phyloP scores from a whole-genome alignment of 1,284 basidiomycete genomes.

The Heterobasidion irregulare region DNA sequence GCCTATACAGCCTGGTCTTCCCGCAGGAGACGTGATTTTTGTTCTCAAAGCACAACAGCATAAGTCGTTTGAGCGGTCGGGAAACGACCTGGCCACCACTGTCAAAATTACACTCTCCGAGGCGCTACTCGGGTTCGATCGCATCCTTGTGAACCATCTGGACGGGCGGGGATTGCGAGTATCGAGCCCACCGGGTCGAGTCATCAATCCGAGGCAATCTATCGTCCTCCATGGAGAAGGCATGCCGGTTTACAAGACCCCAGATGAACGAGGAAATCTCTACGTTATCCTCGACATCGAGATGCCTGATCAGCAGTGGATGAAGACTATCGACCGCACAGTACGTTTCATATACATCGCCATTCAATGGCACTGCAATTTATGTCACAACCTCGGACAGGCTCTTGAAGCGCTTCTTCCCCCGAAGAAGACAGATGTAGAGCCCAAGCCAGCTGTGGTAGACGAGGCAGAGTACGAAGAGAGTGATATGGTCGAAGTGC shows the following conservation, averaged over 20 bases:
- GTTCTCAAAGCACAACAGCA: conserved; percentile 65
- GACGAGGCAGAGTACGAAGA: conserved; percentile 69
- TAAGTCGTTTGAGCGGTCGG: conserved; percentile 73
- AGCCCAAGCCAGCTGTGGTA: conserved; percentile 62
- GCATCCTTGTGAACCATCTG: conserved; percentile 81
- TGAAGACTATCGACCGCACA: conserved; percentile 46
- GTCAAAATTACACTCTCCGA: conserved; percentile 87
- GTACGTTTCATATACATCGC: conserved; percentile 25
- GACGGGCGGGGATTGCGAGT: conserved; percentile 84
- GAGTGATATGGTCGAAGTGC: conserved; percentile 71
- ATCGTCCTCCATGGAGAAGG: conserved; percentile 78
- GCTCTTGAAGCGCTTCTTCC: conserved; percentile 60
- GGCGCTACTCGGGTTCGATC: conserved; percentile 83
- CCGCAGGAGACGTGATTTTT: conserved; percentile 87
- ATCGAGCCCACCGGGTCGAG: conserved; percentile 62
- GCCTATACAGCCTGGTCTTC: conserved; percentile 58
- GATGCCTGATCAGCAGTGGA: conserved; percentile 73
- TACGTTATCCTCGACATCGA: conserved; percentile 78
- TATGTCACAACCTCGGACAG: conserved; percentile 25
- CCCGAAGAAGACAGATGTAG: conserved; percentile 64
- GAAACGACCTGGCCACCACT: conserved; percentile 68
- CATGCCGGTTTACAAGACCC: conserved; percentile 70
- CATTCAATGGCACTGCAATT: background rate
- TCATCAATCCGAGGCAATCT: conserved; percentile 66
- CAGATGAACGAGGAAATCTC: conserved; percentile 71